Conservation (phyloP, 1,284 basidiomycete species). For the Wallemia ichthyophaga region DNA sequence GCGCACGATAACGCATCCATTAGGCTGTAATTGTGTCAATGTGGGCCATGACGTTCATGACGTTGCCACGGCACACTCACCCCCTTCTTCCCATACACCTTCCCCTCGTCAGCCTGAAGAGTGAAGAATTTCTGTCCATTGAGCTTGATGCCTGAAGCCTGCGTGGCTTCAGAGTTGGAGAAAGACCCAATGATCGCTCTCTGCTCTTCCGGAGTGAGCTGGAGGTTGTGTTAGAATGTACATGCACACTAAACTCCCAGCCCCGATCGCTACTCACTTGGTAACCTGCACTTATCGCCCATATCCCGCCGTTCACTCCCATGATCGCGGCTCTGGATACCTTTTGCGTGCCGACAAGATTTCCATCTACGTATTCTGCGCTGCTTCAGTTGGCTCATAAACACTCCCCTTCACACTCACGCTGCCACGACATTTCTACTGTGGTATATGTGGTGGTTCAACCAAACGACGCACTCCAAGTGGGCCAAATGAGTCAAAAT, state of each 20-base stretch:
- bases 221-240: slow-evolving; percentile 1
- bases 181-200: slow-evolving; percentile 30
- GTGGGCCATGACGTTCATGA: background rate
- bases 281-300: slow-evolving; percentile 50
- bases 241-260: no score
- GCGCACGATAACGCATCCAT: slow-evolving; percentile 55
- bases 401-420: no score
- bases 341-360: slow-evolving; percentile 49
- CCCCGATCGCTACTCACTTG: no score
- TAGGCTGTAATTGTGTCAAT: slow-evolving; percentile 22
- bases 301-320: slow-evolving; percentile 55
- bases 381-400: no score
- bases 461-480: no score
- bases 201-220: slow-evolving; percentile 53
- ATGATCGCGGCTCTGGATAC: slow-evolving; percentile 54
- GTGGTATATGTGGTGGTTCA: no score
- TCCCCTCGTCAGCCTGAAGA: slow-evolving; percentile 27
- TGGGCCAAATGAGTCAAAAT: no score
- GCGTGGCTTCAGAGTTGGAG: slow-evolving; percentile 20
- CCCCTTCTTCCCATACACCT: slow-evolving; percentile 49
- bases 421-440: background rate
- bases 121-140: slow-evolving; percentile 53
- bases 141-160: slow-evolving; percentile 34
- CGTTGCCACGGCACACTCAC: slow-evolving; percentile 21
- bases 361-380: slow-evolving; percentile 59